Evolutionary conservation across 2,329 filamentous ascomycete genomes (phyloP).

Genomic region (Botrytis pseudocinerea): DNA sequence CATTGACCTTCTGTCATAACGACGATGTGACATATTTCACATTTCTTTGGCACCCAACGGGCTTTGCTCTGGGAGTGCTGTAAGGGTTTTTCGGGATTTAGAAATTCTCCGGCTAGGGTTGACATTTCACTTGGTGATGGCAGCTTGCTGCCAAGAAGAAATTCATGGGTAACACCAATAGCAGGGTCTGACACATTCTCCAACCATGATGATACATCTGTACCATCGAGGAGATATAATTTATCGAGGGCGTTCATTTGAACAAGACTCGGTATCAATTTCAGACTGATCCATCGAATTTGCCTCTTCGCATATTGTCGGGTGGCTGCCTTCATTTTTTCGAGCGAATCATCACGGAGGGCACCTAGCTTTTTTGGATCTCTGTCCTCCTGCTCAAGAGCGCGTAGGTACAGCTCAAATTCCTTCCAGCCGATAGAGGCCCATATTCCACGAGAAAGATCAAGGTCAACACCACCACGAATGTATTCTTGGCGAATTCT

Average conservation of each 20-base stretch:
- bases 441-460: slow-evolving; percentile 85
- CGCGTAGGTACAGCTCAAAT: slow-evolving; percentile 69
- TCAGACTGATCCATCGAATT: slow-evolving; percentile 81
- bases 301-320: slow-evolving; percentile 86
- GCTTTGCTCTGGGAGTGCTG: slow-evolving; percentile 47
- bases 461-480: slow-evolving; percentile 55
- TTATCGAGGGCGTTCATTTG: slow-evolving; percentile 53
- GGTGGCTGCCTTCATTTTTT: slow-evolving; percentile 79
- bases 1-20: slow-evolving; percentile 56
- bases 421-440: slow-evolving; percentile 96
- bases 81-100: slow-evolving; percentile 52
- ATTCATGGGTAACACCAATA: slow-evolving; percentile 58
- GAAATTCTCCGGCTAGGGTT: slow-evolving; percentile 54
- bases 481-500: slow-evolving; percentile 48
- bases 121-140: slow-evolving; percentile 57
- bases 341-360: slow-evolving; percentile 61
- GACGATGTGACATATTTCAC: slow-evolving; percentile 70
- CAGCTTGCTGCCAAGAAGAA: slow-evolving; percentile 56
- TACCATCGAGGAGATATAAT: slow-evolving; percentile 81
- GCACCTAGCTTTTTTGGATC: slow-evolving; percentile 49
- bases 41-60: slow-evolving; percentile 57
- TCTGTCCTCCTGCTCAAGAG: slow-evolving; percentile 42
- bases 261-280: slow-evolving; percentile 69
- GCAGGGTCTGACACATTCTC: slow-evolving; percentile 67
- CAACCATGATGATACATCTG: slow-evolving; percentile 62